These are phyloP conservation scores for Cytospora leucostoma DNA, from an alignment of 2,329 filamentous ascomycete species.

Conservation along the genomic window DNA sequence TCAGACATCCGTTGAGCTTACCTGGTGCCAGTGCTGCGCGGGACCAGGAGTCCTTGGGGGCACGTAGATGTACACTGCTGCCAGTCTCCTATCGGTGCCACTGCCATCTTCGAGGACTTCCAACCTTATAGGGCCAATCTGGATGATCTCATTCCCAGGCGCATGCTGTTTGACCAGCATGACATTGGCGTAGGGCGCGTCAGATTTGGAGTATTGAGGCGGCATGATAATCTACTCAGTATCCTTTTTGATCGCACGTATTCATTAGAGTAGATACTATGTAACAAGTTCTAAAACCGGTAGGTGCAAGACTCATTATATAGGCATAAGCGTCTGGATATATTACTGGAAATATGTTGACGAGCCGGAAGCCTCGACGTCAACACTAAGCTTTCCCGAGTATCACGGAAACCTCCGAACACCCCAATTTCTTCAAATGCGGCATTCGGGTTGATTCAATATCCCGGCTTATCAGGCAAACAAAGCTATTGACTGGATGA, in stretches of 20 bases:
- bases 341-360: no score
- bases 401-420: no score
- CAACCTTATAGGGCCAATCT: not conserved
- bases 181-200: constrained; percentile 11
- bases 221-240: not conserved
- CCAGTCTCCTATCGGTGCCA: constrained; percentile 11
- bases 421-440: no score
- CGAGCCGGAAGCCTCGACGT: not conserved
- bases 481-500: no score
- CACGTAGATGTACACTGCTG: constrained; percentile 47
- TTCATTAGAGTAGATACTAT: not conserved
- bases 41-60: constrained; percentile 49
- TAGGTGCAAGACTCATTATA: not conserved
- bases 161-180: constrained; percentile 7
- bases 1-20: not conserved
- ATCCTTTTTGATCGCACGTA: not conserved
- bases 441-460: no score
- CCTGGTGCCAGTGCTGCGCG: constrained; percentile 53
- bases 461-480: no score
- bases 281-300: not conserved
- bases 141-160: constrained; percentile 5
- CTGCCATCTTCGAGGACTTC: constrained; percentile 17
- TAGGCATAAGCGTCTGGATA: not conserved
- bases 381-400: not conserved
- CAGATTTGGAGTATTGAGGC: constrained; percentile 11